These are phyloP conservation scores for Neolentinus lepideus DNA, from an alignment of 1,284 basidiomycete genomes.

Conservation along the genomic window DNA sequence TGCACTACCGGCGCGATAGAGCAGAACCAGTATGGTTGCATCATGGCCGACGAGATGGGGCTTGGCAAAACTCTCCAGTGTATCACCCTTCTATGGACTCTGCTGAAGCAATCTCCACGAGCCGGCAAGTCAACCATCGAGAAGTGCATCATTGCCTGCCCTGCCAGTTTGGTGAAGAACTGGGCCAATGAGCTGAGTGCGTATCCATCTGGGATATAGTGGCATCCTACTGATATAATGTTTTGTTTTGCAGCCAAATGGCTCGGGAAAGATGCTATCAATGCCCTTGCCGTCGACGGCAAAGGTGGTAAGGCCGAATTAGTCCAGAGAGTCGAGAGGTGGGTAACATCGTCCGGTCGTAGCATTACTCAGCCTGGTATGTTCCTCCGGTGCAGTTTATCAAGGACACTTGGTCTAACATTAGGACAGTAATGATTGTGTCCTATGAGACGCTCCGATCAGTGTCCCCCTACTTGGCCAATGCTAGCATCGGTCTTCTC, in stretches of 20 bases:
- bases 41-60: constrained; percentile 99
- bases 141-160: constrained; percentile 97
- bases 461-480: constrained; percentile 67
- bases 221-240: constrained; percentile 2
- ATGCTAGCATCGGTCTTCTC: constrained; percentile 82
- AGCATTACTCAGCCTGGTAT: constrained; percentile 86
- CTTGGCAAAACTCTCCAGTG: constrained; percentile 96
- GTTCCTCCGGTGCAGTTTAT: constrained; percentile 12
- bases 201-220: constrained; percentile 19
- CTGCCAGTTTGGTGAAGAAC: constrained; percentile 94
- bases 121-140: constrained; percentile 86
- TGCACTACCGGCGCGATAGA: constrained; percentile 92
- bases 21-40: constrained; percentile 92
- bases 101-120: constrained; percentile 94
- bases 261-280: constrained; percentile 81
- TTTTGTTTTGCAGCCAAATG: constrained; percentile 72
- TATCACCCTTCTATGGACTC: constrained; percentile 93
- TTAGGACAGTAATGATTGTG: constrained; percentile 88
- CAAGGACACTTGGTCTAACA: not conserved
- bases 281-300: constrained; percentile 82
- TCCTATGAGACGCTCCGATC: constrained; percentile 97
- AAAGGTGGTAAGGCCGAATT: constrained; percentile 83
- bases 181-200: constrained; percentile 96
- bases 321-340: constrained; percentile 72
- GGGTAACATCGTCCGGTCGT: constrained; percentile 82